Percentiles rank a stretch among this genome's conserved stretches.
Conservation (phyloP, 805 yeast species). For the Blastobotrys parvus region DNA sequence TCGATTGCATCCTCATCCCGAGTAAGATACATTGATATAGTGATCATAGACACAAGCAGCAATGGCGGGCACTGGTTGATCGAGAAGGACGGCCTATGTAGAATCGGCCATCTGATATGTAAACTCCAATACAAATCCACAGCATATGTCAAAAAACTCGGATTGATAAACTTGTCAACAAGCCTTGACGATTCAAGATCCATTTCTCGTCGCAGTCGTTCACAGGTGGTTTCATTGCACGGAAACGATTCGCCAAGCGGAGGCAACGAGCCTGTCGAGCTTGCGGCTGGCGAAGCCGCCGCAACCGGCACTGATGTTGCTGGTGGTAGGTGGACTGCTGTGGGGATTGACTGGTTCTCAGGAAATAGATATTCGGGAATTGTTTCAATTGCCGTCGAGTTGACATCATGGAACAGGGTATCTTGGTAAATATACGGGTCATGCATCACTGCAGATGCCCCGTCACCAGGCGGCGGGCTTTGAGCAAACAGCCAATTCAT, state of each 20-base stretch:
- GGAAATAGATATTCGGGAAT: neutral
- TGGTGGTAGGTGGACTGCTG: neutral
- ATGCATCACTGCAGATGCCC: too few relatives aligned
- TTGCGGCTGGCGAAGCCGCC: neutral
- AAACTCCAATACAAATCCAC: constrained; percentile 25
- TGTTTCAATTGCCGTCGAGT: neutral
- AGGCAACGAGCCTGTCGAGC: neutral
- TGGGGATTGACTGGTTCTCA: neutral
- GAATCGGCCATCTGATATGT: constrained; percentile 47
- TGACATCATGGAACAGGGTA: neutral
- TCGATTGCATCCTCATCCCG: constrained; percentile 21
- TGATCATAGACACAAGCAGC: constrained; percentile 43
- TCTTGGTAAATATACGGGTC: constrained; percentile 1
- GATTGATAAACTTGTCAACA: constrained; percentile 11
- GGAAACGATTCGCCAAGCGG: neutral
- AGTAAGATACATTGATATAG: constrained; percentile 36
- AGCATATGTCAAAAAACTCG: constrained; percentile 14
- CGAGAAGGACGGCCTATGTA: constrained; percentile 47
- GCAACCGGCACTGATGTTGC: neutral
- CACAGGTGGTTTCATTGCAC: constrained; percentile 5
- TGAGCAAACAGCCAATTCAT: constrained; percentile 15
- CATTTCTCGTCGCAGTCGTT: constrained; percentile 1
- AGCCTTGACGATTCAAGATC: constrained; percentile 3
- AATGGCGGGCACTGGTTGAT: constrained; percentile 38
- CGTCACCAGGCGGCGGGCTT: neutral